Evolutionary conservation across 78 protist species (phyloP), one percentile per base, ranked within the genome.

Genomic region (Dictyostelium brefeldianum): DNA sequence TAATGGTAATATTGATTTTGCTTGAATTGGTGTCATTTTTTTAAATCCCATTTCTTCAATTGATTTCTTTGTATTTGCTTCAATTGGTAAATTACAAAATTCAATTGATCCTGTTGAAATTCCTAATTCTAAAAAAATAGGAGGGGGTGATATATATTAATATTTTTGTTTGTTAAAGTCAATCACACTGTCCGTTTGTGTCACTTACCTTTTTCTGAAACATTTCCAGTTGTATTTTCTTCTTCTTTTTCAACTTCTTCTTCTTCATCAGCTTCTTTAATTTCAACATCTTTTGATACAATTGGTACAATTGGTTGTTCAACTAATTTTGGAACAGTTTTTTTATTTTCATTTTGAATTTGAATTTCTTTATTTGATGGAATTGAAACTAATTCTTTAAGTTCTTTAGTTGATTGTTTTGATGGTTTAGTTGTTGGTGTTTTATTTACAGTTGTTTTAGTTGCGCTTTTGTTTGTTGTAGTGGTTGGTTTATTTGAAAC

Each of bases 1-100:
- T 46, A 96, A 87, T 54, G 97, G 98, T 14, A 99, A 98, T 14
- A 99, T 93, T 11, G 98, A 27, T 78, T 90, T 71, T 11, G 96
- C 94, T 84, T 98, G 99, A 62, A 99, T 80, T 82, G 96, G 98
- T 25, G 98, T 97, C 98, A 98, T 97, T 27, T 80, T 59, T n/a
- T 87, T 80, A 90, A 97, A 96, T 27, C 96, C 97, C 96, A 96
- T 85, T 46, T 91, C 97, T 25, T 20, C 87, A 22, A 98, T 77
- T 7, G 97, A 97, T 41, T 70, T 70, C 85, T 79, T 81, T 59
- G 96, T 92, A 81, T 80, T 69, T 31, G 82, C 96, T 8, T 80
- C 74, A 70, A 97, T 77, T 31, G 82, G 67, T 64, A 97, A 90
- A 50, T 54, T 4, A n/a, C 22, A 70, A 78, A 96, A 97, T 51